Conservation (phyloP, 2,329 filamentous ascomycete genomes). For the Pseudohalonectria lignicola region DNA sequence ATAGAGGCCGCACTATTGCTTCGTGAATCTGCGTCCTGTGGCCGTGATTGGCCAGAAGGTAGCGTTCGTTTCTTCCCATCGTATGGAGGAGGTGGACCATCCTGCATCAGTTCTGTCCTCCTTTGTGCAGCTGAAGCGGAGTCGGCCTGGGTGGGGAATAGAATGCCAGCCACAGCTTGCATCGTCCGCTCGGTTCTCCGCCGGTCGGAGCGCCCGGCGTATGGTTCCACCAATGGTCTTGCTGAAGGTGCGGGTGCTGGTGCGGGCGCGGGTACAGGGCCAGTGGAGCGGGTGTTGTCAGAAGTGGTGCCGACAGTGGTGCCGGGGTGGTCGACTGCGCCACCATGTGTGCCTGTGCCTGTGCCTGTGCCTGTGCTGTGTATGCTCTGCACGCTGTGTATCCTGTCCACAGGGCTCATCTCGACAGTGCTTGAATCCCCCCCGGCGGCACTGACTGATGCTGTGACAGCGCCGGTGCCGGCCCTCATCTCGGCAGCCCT, state of each 20-base stretch:
- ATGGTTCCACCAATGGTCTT: slow-evolving; percentile 9
- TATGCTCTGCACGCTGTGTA: too few relatives aligned
- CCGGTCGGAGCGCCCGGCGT: slow-evolving; percentile 30
- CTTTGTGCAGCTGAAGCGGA: slow-evolving; percentile 18
- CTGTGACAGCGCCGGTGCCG: slow-evolving; percentile 12
- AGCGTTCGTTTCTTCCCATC: too few relatives aligned
- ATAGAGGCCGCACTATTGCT: slow-evolving; percentile 36
- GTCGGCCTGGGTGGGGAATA: slow-evolving; percentile 32
- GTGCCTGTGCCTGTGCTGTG: too few relatives aligned
- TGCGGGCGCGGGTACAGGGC: too few relatives aligned
- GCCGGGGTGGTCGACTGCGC: not conserved
- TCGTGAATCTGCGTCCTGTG: slow-evolving; percentile 19
- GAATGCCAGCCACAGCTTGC: slow-evolving; percentile 28
- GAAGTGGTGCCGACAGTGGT: not conserved
- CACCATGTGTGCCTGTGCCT: too few relatives aligned
- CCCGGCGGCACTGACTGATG: slow-evolving; percentile 1
- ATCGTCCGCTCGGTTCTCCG: slow-evolving; percentile 32
- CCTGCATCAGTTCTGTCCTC: slow-evolving; percentile 26
- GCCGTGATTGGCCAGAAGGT: slow-evolving; percentile 12
- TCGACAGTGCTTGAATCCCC: slow-evolving; percentile 10
- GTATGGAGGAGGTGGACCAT: slow-evolving; percentile 34
- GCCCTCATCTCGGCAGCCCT: slow-evolving; percentile 19
- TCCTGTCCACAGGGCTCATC: slow-evolving; percentile 17
- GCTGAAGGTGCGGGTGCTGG: not conserved
- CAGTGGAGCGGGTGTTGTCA: too few relatives aligned